phyloP scores from a whole-genome alignment of 140 eudicot species.

The Anethum foeniculum region DNA sequence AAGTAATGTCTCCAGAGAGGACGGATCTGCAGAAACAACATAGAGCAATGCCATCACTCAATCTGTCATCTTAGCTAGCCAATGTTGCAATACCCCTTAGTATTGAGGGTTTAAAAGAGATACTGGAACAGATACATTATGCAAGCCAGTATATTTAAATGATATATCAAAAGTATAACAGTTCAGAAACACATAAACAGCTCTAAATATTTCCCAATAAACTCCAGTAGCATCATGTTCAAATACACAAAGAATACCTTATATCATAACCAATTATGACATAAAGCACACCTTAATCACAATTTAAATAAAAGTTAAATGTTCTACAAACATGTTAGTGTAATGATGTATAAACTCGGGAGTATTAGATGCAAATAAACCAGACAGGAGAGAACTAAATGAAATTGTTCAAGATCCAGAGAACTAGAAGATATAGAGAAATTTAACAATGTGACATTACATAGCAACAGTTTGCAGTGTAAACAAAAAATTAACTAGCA shows the following conservation, averaged over 20 bases:
- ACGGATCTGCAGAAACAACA: constrained; percentile 15
- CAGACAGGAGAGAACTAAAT: neutral
- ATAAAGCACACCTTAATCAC: neutral
- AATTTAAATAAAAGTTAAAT: neutral
- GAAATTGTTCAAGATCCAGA: neutral
- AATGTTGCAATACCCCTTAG: neutral
- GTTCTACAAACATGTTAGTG: neutral
- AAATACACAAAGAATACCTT: neutral
- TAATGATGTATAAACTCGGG: neutral
- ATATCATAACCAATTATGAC: neutral
- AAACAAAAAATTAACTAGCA: neutral
- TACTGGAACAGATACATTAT: neutral
- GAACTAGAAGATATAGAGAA: neutral
- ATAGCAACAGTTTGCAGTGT: neutral
- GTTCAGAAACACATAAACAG: neutral
- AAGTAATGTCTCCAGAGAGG: constrained; percentile 22
- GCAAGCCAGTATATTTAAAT: neutral
- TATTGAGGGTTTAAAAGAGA: neutral
- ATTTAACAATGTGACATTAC: neutral
- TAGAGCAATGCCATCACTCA: neutral
- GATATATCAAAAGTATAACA: neutral
- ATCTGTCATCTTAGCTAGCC: neutral
- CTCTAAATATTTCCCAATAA: neutral
- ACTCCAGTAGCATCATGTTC: neutral
- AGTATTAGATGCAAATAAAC: neutral